Evolutionary conservation across 2,329 filamentous ascomycete genomes (phyloP).

Genomic region (Fusarium mundagurra): DNA sequence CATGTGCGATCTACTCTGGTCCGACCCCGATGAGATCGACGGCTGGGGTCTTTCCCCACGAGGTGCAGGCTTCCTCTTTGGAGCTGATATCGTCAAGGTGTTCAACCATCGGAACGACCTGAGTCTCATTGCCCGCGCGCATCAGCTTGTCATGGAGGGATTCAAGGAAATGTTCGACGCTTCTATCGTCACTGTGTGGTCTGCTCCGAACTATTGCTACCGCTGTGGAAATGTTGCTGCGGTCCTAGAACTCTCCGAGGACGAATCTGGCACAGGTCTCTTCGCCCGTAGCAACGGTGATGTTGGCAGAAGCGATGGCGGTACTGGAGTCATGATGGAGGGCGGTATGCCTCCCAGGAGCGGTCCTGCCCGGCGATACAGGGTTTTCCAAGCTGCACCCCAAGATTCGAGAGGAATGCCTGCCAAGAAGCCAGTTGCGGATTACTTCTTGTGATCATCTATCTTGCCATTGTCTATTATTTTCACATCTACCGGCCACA

Average conservation of each 20-base stretch:
- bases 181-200: conserved; percentile 98
- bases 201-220: conserved; percentile 96
- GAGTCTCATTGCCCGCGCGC: conserved; percentile 89
- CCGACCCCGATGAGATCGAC: conserved; percentile 96
- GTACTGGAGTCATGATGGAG: conserved; percentile 59
- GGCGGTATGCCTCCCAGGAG: conserved; percentile 55
- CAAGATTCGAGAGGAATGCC: conserved; percentile 98
- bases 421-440: conserved; percentile 96
- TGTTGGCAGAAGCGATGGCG: conserved; percentile 65
- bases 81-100: conserved; percentile 91
- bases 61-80: conserved; percentile 95
- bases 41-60: conserved; percentile 95
- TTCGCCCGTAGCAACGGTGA: conserved; percentile 78
- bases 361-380: conserved; percentile 88
- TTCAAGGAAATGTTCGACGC: conserved; percentile 99
- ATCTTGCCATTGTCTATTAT: neutral
- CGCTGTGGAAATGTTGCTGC: conserved; percentile 95
- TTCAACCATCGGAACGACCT: conserved; percentile 97
- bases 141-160: conserved; percentile 98
- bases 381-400: conserved; percentile 95
- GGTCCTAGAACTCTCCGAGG: conserved; percentile 91
- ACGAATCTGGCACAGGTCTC: conserved; percentile 78
- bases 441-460: conserved; percentile 83
- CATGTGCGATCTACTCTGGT: conserved; percentile 99
- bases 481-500: conserved; percentile 13